Base-by-base conservation (phyloP, 108 stramenopile species). In the Skeletonema costatum region DNA sequence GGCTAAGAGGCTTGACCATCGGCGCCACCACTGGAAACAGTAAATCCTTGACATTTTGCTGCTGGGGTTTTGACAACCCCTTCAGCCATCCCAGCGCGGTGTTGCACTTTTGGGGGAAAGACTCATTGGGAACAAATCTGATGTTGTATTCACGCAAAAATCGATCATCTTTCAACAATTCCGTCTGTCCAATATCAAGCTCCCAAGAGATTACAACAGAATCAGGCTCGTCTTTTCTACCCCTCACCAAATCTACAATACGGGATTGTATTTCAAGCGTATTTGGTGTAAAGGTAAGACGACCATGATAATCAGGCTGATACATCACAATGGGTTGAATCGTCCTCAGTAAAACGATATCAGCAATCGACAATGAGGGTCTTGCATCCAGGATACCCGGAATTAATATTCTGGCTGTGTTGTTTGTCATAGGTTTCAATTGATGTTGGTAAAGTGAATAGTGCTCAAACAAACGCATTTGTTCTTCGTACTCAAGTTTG, bases 321-420 rank as follows among this genome's bases (percentile, higher is more conserved):
- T 29, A 13, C 2, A 38, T 7, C 12, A 29, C 5, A 29, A 44
- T 38, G 12, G 69, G 73, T 21, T 44, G 39, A 1, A 80, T 31
- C 25, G 92, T 87, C n/a, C 92, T 88, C 35, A 93, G 39, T 65
- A 93, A 60, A 32, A 86, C 81, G 48, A 72, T 66, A 71, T 90
- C 92, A n/a, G 80, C 81, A 9, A 86, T 53, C 56, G 76, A 59
- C 36, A 93, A 51, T 29, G 87, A 65, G 4, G 92, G 92, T 13
- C 77, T 73, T 19, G 84, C 89, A 70, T 93, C 89, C 11, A 84
- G 64, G 51, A 90, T 88, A 9, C 92, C 92, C 17, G 62, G 62
- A 31, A 79, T 29, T n/a, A 53, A 38, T 19, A 83, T 62, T 39
- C 14, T 25, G 1, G 68, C 78, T 32, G 46, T 61, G 13, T 72